Percentiles rank a stretch among this genome's conserved stretches.
Conservation (phyloP, 1,139 yeast genomes). For the Blastobotrys raffinosifermentans region DNA sequence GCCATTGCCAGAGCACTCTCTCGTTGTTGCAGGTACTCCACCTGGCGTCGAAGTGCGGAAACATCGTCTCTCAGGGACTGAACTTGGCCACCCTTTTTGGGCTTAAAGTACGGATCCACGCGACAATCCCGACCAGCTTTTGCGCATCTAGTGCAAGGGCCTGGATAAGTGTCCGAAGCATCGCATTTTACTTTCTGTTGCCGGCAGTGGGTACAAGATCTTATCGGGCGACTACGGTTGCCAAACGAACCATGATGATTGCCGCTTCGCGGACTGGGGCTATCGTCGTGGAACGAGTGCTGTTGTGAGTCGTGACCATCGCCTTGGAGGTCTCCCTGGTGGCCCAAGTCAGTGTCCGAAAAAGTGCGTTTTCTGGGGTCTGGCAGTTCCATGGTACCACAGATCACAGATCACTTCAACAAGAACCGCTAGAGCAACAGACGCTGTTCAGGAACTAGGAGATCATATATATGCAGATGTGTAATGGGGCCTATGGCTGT, state of each 20-base stretch:
- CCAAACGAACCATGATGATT: background rate
- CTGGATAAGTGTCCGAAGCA: slow-evolving; percentile 78
- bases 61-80: slow-evolving; percentile 81
- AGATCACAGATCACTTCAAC: no score
- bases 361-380: no score
- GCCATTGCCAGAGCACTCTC: slow-evolving; percentile 23
- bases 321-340: no score
- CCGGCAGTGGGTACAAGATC: slow-evolving; percentile 90
- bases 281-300: no score
- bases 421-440: no score
- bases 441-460: no score
- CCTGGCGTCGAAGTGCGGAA: slow-evolving; percentile 70
- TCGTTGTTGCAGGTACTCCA: slow-evolving; percentile 67
- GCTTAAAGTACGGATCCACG: slow-evolving; percentile 86
- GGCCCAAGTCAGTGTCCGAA: no score
- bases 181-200: slow-evolving; percentile 93
- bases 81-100: slow-evolving; percentile 86
- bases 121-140: slow-evolving; percentile 77
- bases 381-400: no score
- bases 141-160: slow-evolving; percentile 77
- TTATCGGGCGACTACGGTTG: slow-evolving; percentile 57
- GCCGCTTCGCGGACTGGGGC: background rate
- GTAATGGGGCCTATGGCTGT: no score
- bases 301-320: no score
- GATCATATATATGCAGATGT: no score